Evolutionary conservation across 768 basidiomycete genomes (phyloP).

Genomic region (Tricholomella constricta): DNA sequence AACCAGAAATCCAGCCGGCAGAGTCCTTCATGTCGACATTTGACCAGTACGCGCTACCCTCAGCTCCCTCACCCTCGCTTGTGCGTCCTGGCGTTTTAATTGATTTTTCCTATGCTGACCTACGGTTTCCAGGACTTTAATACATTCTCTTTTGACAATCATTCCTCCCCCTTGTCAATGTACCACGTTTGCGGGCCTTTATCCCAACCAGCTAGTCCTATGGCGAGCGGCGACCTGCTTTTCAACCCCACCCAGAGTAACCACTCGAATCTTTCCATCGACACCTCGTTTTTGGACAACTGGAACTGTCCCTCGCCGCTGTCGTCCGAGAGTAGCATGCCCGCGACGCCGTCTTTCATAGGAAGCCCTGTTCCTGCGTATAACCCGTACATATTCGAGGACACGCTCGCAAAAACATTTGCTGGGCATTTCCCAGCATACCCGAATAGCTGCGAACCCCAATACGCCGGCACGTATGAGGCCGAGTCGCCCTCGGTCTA

Average conservation of each 20-base stretch:
- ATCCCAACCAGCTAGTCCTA: constrained; percentile 23
- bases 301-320: constrained; percentile 50
- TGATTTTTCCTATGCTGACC: not conserved
- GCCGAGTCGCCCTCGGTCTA: constrained; percentile 23
- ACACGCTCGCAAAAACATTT: constrained; percentile 31
- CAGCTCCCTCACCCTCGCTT: constrained; percentile 48
- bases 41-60: constrained; percentile 28
- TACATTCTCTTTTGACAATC: constrained; percentile 47
- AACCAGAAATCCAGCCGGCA: constrained; percentile 26
- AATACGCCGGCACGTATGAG: constrained; percentile 17
- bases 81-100: constrained; percentile 39
- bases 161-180: constrained; percentile 29
- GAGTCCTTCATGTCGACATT: constrained; percentile 36
- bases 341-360: constrained; percentile 41
- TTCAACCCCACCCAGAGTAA: constrained; percentile 8
- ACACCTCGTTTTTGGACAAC: constrained; percentile 40
- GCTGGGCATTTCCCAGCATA: constrained; percentile 24
- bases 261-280: constrained; percentile 37
- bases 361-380: constrained; percentile 29
- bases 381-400: constrained; percentile 30
- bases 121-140: constrained; percentile 39
- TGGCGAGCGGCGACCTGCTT: constrained; percentile 12
- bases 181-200: constrained; percentile 31
- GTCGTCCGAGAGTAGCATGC: constrained; percentile 34
- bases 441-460: constrained; percentile 17